phyloP scores from a whole-genome alignment of 305 asterid genomes.

The Fraxinus latifolia region DNA sequence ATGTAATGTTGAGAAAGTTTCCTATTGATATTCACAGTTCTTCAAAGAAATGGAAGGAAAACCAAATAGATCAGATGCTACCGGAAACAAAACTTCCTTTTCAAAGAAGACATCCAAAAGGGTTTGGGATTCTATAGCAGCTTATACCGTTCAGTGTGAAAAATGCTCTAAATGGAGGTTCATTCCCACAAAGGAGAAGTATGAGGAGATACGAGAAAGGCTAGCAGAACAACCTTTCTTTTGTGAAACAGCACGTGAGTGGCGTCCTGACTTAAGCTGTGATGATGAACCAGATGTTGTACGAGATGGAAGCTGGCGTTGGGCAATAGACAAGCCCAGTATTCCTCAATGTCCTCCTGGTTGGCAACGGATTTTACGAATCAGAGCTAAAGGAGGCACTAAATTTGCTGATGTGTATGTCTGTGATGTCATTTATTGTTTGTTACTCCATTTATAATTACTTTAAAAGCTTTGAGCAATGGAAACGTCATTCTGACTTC shows the following conservation, averaged over 20 bases:
- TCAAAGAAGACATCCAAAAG: not conserved
- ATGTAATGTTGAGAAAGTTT: not conserved
- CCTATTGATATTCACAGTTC: slow-evolving; percentile 17
- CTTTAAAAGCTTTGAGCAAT: not conserved
- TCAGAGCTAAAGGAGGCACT: slow-evolving; percentile 80
- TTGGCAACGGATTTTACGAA: slow-evolving; percentile 69
- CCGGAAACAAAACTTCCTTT: slow-evolving; percentile 20
- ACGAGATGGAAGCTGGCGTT: slow-evolving; percentile 74
- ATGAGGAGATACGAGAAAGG: slow-evolving; percentile 77
- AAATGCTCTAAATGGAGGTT: slow-evolving; percentile 83
- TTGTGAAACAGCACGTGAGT: slow-evolving; percentile 59
- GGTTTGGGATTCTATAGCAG: slow-evolving; percentile 36
- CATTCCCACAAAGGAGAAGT: slow-evolving; percentile 69
- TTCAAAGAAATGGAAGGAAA: slow-evolving; percentile 28
- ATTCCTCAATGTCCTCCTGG: slow-evolving; percentile 79
- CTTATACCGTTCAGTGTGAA: slow-evolving; percentile 76
- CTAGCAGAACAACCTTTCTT: slow-evolving; percentile 35
- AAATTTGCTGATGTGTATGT: slow-evolving; percentile 88
- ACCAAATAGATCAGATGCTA: slow-evolving; percentile 23
- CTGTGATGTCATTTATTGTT: not conserved
- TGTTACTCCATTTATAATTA: not conserved
- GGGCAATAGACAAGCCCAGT: slow-evolving; percentile 87
- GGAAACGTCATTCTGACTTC: not conserved
- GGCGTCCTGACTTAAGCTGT: slow-evolving; percentile 65
- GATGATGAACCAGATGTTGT: slow-evolving; percentile 64